These are phyloP conservation scores for Musa beccarii DNA, from an alignment of 176 grass and related monocot genomes.

Conservation along the genomic window DNA sequence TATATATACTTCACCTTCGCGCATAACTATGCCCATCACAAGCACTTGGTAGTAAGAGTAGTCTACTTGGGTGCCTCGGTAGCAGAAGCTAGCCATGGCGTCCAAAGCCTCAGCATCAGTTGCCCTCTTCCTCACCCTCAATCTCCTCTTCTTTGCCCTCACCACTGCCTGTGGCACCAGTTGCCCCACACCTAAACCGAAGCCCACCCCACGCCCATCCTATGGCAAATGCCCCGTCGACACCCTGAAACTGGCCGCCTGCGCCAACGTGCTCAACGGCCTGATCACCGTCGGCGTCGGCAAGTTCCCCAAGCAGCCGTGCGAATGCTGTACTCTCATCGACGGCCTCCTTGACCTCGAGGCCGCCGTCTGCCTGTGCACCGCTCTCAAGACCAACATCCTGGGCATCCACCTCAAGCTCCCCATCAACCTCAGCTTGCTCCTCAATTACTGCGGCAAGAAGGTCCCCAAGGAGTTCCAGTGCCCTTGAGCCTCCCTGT, in stretches of 20 bases:
- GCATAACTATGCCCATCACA: too few relatives aligned
- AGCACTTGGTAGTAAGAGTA: too few relatives aligned
- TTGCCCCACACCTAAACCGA: neutral
- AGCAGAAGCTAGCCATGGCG: neutral
- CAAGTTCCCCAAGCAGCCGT: slow-evolving; percentile 1
- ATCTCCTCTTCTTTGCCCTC: neutral
- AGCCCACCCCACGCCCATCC: too few relatives aligned
- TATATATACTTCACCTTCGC: too few relatives aligned
- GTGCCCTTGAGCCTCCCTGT: neutral
- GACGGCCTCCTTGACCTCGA: neutral
- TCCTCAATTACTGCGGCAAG: too few relatives aligned
- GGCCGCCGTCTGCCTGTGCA: neutral
- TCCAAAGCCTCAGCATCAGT: neutral
- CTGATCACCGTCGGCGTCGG: neutral
- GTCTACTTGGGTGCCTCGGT: too few relatives aligned
- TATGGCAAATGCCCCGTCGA: neutral
- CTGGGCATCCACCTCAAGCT: too few relatives aligned
- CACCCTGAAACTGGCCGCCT: neutral
- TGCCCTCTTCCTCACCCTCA: neutral
- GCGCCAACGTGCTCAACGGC: neutral
- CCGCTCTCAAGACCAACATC: too few relatives aligned
- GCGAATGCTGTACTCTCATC: neutral
- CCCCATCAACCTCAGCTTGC: too few relatives aligned
- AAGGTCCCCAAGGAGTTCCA: neutral
- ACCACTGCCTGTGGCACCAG: neutral